Base-by-base conservation (phyloP, 805 yeast species). In the Phaffomyces thermotolerans region DNA sequence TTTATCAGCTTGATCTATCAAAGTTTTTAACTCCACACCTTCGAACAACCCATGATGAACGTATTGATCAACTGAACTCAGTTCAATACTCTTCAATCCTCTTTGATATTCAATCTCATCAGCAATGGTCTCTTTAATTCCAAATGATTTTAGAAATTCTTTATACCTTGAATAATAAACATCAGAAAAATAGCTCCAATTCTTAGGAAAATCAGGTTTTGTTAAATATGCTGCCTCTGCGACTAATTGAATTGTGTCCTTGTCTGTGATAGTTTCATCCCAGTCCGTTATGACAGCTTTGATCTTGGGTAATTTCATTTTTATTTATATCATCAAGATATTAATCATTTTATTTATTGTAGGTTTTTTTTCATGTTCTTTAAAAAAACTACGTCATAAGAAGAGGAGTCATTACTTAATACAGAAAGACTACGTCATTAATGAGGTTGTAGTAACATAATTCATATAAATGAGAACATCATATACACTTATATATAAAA, bases 211-310 rank as follows among this genome's bases (percentile, higher is more conserved):
- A n/a, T 57, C 56, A 4, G 71, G 71, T 36, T 69, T 66, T 14
- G 53, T 41, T 3, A 29, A 31, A 41, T 74, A 73, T 0, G 79
- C 75, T 3, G 76, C 68, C 31, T 68, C 60, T 13, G 79, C 76
- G n/a, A 78, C 64, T 6, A 75, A 52, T 23, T 57, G 57, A 25
- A 80, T 71, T 1, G 88, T 79, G 57, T 81, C 87, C 27, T 59
- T 53, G 6, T 53, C 49, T 0, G 87, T 78, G 24, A 78, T 67
- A 0, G 87, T 81, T 36, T 79, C 86, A 55, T 81, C 88, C 80
- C 84, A 81, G 51, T 81, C 88, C 4, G 73, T 59, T 2, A 79
- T 66, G 10, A 79, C 49, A 33, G 52, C 51, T 29, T 49, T 50
- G 15, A 54, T 45, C 38, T 39, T 42, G n/a, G 52, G 50, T 6